These are phyloP conservation scores for Cryptosporidium tyzzeri DNA, from an alignment of 169 alveolate genomes.

Conservation along the genomic window DNA sequence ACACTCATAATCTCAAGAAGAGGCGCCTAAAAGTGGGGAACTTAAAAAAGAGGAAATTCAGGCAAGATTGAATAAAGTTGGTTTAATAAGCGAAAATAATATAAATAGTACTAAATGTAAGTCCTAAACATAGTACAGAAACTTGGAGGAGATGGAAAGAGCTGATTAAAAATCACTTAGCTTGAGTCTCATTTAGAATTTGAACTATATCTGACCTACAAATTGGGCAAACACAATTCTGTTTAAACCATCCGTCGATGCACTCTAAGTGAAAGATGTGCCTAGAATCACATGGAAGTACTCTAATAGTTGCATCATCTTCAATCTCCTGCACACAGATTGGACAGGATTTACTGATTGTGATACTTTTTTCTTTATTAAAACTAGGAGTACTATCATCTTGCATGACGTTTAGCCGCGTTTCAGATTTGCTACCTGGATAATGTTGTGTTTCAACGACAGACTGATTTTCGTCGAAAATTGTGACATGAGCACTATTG, in stretches of 20 bases:
- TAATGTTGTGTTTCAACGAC: slow-evolving; percentile 5
- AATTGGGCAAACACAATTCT: slow-evolving; percentile 72
- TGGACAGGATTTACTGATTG: slow-evolving; percentile 63
- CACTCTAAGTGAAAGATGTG: slow-evolving; percentile 67
- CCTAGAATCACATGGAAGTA: slow-evolving; percentile 61
- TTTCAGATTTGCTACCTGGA: neutral
- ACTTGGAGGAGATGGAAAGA: neutral
- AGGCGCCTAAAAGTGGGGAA: slow-evolving; percentile 41
- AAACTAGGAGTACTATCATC: neutral
- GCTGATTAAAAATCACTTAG: slow-evolving; percentile 2
- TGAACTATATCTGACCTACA: slow-evolving; percentile 69
- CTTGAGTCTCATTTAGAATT: slow-evolving; percentile 13
- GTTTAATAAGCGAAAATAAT: neutral
- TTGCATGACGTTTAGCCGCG: neutral
- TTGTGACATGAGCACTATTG: slow-evolving; percentile 26
- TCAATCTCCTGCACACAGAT: slow-evolving; percentile 74
- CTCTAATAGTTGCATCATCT: slow-evolving; percentile 48
- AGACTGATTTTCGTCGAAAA: slow-evolving; percentile 46
- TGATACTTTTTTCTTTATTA: slow-evolving; percentile 26
- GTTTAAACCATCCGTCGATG: slow-evolving; percentile 73
- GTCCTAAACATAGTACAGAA: neutral
- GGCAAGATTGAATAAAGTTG: neutral
- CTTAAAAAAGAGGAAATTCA: neutral
- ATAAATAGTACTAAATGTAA: neutral
- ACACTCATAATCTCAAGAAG: neutral